Evolutionary conservation across 352 stramenopile genomes (phyloP).

Genomic region (Phytopythium aichiense): DNA sequence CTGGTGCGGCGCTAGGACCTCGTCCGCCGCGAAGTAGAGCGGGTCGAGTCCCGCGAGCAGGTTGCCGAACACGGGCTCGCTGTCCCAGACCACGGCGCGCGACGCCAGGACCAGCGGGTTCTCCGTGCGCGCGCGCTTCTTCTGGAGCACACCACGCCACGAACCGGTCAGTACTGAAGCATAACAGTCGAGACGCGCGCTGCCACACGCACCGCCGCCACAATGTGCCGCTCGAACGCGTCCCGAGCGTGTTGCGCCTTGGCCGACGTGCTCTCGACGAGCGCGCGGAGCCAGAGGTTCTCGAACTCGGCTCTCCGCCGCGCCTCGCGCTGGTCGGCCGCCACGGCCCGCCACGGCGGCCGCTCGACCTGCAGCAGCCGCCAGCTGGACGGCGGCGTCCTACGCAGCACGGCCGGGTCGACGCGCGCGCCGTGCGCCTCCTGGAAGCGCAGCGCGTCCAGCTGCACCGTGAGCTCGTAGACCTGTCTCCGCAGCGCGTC

Average conservation of each 20-base stretch:
- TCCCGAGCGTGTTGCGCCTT: not conserved
- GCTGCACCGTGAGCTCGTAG: not conserved
- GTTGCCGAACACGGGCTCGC: slow-evolving; percentile 16
- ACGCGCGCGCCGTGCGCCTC: not conserved
- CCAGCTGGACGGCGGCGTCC: slow-evolving; percentile 1
- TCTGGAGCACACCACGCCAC: not conserved
- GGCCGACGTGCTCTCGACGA: not conserved
- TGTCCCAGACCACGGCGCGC: slow-evolving; percentile 4
- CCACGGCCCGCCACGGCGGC: not conserved
- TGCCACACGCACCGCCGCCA: not conserved
- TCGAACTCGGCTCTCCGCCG: not conserved
- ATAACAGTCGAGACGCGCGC: no score
- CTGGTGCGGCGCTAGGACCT: slow-evolving; percentile 13
- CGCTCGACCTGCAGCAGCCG: not conserved
- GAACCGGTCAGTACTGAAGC: not conserved
- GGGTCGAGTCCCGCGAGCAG: slow-evolving; percentile 20
- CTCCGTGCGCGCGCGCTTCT: not conserved
- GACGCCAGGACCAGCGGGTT: not conserved
- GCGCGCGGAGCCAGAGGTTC: slow-evolving; percentile 1
- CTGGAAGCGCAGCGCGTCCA: slow-evolving; percentile 5
- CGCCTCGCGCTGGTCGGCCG: not conserved
- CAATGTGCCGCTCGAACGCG: not conserved
- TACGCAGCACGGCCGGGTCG: not conserved
- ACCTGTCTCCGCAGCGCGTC: slow-evolving; percentile 4
- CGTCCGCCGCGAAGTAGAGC: slow-evolving; percentile 15